Conservation (phyloP, 306 rosid species). For the Acacia confusa region DNA sequence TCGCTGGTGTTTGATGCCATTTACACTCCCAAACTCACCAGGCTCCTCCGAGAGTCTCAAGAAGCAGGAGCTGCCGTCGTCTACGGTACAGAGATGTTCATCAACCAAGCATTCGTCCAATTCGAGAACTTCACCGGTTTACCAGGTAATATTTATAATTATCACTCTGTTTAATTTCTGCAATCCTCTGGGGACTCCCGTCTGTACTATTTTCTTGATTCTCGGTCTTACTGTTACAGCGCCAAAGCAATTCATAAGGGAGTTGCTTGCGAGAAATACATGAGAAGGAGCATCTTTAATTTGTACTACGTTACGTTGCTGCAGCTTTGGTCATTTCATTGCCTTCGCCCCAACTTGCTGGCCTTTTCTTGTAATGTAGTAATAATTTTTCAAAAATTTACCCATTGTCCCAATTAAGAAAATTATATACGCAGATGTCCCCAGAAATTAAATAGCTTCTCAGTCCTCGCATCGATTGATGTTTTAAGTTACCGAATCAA, state of each 20-base stretch:
- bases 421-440: too few relatives aligned
- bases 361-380: neutral
- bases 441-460: too few relatives aligned
- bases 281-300: neutral
- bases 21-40: slow-evolving; percentile 66
- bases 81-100: slow-evolving; percentile 69
- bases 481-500: too few relatives aligned
- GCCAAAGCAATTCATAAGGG: slow-evolving; percentile 38
- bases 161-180: neutral
- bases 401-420: neutral
- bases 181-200: neutral
- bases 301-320: neutral
- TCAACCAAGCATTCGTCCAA: slow-evolving; percentile 69
- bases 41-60: slow-evolving; percentile 67
- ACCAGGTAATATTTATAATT: neutral
- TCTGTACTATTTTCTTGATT: neutral
- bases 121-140: slow-evolving; percentile 57
- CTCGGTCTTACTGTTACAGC: slow-evolving; percentile 39
- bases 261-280: neutral
- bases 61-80: slow-evolving; percentile 56
- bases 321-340: neutral
- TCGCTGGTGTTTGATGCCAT: slow-evolving; percentile 71
- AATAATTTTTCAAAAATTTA: too few relatives aligned
- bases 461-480: too few relatives aligned
- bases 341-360: neutral